Evolutionary conservation across 441 rosid species (phyloP).

Genomic region (Mallotus japonicus): DNA sequence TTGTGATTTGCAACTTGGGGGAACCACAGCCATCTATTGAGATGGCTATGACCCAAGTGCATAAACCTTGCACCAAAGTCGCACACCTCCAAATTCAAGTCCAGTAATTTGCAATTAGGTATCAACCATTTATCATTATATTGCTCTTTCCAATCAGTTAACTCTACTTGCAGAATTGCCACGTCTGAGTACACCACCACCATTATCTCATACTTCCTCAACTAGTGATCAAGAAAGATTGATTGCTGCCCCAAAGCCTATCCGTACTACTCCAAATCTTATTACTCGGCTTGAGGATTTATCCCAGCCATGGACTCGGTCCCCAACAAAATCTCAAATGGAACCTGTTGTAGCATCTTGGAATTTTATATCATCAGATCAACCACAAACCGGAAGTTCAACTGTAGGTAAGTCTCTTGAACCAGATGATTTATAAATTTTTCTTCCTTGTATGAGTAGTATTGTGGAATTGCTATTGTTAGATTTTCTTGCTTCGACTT

Average conservation of each 20-base stretch:
- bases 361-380: conserved; percentile 63
- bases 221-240: conserved; percentile 61
- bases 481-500: conserved; percentile 46
- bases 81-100: neutral
- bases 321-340: conserved; percentile 96
- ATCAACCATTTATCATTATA: conserved; percentile 10
- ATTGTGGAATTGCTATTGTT: conserved; percentile 18
- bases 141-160: conserved; percentile 29
- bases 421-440: conserved; percentile 17
- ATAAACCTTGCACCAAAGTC: neutral
- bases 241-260: conserved; percentile 90
- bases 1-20: neutral
- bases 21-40: neutral
- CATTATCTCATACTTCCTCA: conserved; percentile 45
- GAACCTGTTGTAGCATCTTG: conserved; percentile 87
- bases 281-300: conserved; percentile 83
- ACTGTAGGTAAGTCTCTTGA: conserved; percentile 60
- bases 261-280: conserved; percentile 75
- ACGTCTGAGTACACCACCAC: conserved; percentile 94
- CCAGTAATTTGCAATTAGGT: neutral
- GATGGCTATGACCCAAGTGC: neutral
- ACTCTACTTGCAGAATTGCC: conserved; percentile 78
- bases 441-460: conserved; percentile 11
- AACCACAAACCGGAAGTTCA: conserved; percentile 47
- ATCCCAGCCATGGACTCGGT: conserved; percentile 98